A percentile compares a stretch with the other conserved stretches of the same genome.
phyloP scores from a whole-genome alignment of 1,284 basidiomycete species.

The Papiliotrema nemorosa region DNA sequence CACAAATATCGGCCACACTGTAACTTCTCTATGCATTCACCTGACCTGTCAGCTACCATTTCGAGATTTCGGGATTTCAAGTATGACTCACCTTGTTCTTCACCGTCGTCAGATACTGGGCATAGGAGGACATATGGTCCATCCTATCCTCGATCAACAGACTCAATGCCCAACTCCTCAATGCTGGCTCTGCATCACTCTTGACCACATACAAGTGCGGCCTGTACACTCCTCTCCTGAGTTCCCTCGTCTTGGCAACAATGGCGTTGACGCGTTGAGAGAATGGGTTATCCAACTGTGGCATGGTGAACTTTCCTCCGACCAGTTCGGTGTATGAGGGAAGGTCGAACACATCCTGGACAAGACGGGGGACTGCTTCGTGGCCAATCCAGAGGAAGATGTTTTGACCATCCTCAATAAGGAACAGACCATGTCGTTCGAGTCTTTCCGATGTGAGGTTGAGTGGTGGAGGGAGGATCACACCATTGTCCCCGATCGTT shows the following conservation, averaged over 20 bases:
- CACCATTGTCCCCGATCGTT: conserved; percentile 40
- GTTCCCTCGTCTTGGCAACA: conserved; percentile 84
- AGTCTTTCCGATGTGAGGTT: conserved; percentile 90
- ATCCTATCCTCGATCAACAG: conserved; percentile 93
- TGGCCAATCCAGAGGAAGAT: conserved; percentile 98
- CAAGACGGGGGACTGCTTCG: conserved; percentile 90
- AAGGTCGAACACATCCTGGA: conserved; percentile 91
- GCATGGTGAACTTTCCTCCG: conserved; percentile 89
- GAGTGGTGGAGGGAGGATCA: conserved; percentile 56
- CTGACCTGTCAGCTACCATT: background rate
- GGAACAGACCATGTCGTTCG: conserved; percentile 90
- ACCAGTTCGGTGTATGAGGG: conserved; percentile 81
- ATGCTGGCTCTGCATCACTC: conserved; percentile 91
- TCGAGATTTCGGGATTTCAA: background rate
- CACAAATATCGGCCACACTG: background rate
- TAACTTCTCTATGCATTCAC: background rate
- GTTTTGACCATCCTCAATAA: conserved; percentile 97
- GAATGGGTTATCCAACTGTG: conserved; percentile 85
- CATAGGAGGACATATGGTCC: conserved; percentile 91
- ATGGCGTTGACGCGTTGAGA: conserved; percentile 89
- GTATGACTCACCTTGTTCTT: conserved; percentile 69
- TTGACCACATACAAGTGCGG: conserved; percentile 97
- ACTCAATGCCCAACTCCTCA: conserved; percentile 92
- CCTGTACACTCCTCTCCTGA: conserved; percentile 76
- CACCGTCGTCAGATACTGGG: conserved; percentile 78